Base-by-base conservation (phyloP, 208 protist species). In the Leishmania braziliensis region DNA sequence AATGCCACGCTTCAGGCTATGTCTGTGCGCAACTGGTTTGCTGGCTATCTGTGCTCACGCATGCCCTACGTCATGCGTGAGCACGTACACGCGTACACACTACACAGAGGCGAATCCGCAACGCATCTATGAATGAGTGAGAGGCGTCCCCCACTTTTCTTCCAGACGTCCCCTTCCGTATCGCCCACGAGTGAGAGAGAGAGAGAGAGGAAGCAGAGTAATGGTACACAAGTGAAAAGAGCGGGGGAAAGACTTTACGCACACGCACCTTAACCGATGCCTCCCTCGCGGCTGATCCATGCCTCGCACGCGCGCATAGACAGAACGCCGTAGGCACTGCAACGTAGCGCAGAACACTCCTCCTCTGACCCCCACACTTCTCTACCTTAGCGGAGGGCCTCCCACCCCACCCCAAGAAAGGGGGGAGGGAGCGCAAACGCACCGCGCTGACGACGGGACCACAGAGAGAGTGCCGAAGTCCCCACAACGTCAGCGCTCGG, bases 401-500 rank as follows among this genome's bases (percentile, higher is more conserved):
- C 43, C 43, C 43, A 46, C 43, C 43, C 43, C 43, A 46, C 43
- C 43, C 43, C 43, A 36, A 69, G 33, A 29, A 29, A 36, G 63
- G 18, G 23, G 62, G 18, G 63, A 5, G 29, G 6, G 33, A 12
- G 63, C 10, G 10, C 5, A 36, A 69, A 69, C n/a, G 33, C 29
- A 16, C 14, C 4, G 69, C 69, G 46, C 43, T 73, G 46, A 29
- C 26, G 43, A 73, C 26, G 18, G 29, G 29, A 39, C 3, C 29
- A 26, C 16, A 72, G 43, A 72, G 43, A 72, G 3, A 72, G n/a
- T 1, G 23, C 39, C 5, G 0, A 16, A 72, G 33, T n/a, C 39
- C 43, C 39, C 23, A 50, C 71, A 26, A 43, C 18, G 29, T 71
- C 72, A 81, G 10, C 83, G 83, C n/a, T 36, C 50, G 1, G 83